A percentile compares a stretch with the other conserved stretches of the same genome.
phyloP scores from a whole-genome alignment of 2,329 filamentous ascomycete species.

The Fusarium concolor region DNA sequence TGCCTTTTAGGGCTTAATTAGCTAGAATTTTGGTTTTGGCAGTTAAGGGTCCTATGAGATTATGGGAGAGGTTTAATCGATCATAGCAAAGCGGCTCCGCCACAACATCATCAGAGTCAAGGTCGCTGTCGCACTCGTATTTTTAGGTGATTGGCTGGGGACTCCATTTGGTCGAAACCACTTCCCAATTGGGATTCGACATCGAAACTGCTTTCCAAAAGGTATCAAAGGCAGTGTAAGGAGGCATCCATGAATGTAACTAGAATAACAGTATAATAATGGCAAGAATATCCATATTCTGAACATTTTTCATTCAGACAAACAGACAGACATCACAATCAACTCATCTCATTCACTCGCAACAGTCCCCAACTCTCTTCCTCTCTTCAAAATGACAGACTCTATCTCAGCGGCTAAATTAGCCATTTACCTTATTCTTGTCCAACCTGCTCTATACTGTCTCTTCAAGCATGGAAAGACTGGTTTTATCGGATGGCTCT shows the following conservation, averaged over 20 bases:
- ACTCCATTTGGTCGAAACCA: neutral
- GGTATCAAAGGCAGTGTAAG: neutral
- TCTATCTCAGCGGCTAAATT: constrained; percentile 9
- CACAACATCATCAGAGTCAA: neutral
- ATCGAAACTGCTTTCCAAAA: neutral
- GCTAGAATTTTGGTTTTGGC: too few relatives aligned
- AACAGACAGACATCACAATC: too few relatives aligned
- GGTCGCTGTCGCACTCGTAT: neutral
- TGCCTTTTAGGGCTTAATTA: too few relatives aligned
- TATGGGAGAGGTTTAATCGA: neutral
- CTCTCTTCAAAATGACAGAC: constrained; percentile 10
- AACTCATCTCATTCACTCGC: too few relatives aligned
- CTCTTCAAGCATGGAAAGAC: constrained; percentile 25
- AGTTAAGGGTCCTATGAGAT: neutral
- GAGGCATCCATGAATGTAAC: constrained; percentile 2
- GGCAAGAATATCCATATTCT: neutral
- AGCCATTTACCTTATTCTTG: constrained; percentile 10
- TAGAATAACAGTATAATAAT: constrained; percentile 5
- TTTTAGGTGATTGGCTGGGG: neutral
- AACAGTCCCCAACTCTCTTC: too few relatives aligned
- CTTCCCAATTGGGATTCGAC: neutral
- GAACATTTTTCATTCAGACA: neutral
- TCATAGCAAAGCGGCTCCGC: neutral
- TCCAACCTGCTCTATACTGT: constrained; percentile 14
- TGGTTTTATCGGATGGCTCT: constrained; percentile 13